These are phyloP conservation scores for Boletus insuetus DNA, from an alignment of 768 basidiomycete genomes.

Conservation along the genomic window DNA sequence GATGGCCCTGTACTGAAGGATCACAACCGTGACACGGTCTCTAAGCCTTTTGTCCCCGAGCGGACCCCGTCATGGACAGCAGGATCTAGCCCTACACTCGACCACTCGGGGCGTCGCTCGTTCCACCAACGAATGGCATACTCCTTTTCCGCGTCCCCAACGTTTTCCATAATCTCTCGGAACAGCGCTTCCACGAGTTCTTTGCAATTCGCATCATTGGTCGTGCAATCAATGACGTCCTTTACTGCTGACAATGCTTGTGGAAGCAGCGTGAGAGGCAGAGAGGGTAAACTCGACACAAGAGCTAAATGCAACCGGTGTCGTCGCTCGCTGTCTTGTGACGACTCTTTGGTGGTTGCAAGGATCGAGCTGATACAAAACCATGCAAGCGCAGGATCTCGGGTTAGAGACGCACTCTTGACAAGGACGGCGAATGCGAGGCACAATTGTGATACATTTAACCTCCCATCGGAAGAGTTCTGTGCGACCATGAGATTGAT, in stretches of 20 bases:
- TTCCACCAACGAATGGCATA: conserved; percentile 74
- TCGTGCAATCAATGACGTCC: conserved; percentile 30
- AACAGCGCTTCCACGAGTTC: conserved; percentile 60
- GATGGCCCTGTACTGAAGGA: too few relatives aligned
- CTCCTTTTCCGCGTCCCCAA: conserved; percentile 70
- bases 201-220: conserved; percentile 30
- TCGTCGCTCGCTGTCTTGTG: conserved; percentile 22
- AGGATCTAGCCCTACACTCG: not conserved
- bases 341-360: conserved; percentile 37
- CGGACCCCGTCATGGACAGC: not conserved
- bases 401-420: conserved; percentile 48
- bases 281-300: conserved; percentile 61
- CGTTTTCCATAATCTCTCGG: conserved; percentile 57
- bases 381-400: conserved; percentile 55
- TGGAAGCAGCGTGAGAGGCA: conserved; percentile 56
- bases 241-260: conserved; percentile 50
- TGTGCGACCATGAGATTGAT: conserved; percentile 24
- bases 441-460: conserved; percentile 64
- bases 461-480: conserved; percentile 61
- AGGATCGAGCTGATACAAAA: conserved; percentile 62
- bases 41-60: not conserved
- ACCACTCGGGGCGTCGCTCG: conserved; percentile 36
- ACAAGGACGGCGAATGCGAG: conserved; percentile 76
- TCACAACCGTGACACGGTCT: conserved; percentile 12
- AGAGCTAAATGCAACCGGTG: conserved; percentile 66